Evolutionary conservation across 805 yeast species (phyloP).

Genomic region (Candida orba): DNA sequence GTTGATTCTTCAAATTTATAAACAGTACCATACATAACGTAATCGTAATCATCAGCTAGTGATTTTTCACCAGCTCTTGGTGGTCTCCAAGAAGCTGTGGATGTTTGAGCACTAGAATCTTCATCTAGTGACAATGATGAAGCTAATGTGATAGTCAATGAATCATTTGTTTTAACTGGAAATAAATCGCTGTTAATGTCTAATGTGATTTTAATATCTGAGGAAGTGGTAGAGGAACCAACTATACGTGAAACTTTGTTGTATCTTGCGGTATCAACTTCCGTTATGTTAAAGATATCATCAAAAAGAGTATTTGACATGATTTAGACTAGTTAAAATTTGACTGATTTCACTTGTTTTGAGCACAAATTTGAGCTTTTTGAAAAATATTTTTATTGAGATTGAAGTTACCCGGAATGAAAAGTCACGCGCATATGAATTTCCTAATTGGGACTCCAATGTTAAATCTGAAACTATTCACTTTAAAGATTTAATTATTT

Average conservation of each 20-base stretch:
- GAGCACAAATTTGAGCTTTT: neutral
- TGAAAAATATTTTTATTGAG: neutral
- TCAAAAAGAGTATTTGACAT: slow-evolving; percentile 82
- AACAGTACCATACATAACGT: slow-evolving; percentile 96
- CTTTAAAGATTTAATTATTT: neutral
- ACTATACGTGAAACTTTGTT: slow-evolving; percentile 87
- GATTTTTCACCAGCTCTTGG: slow-evolving; percentile 80
- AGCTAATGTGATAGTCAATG: slow-evolving; percentile 81
- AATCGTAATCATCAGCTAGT: slow-evolving; percentile 93
- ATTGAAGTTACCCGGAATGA: slow-evolving; percentile 2
- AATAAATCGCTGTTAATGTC: slow-evolving; percentile 90
- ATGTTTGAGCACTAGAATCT: slow-evolving; percentile 36
- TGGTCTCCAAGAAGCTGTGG: slow-evolving; percentile 39
- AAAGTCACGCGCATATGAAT: slow-evolving; percentile 1
- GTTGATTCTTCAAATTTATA: slow-evolving; percentile 90
- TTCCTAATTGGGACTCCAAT: slow-evolving; percentile 12
- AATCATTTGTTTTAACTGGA: slow-evolving; percentile 71
- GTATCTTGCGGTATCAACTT: slow-evolving; percentile 83
- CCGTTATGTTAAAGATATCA: slow-evolving; percentile 80
- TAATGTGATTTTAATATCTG: slow-evolving; percentile 73
- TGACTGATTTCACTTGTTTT: neutral
- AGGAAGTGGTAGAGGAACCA: slow-evolving; percentile 77
- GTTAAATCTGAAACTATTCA: slow-evolving; percentile 1
- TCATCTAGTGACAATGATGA: slow-evolving; percentile 57
- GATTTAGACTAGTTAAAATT: neutral